These are phyloP conservation scores for Peterozyma toletana DNA, from an alignment of 805 yeast species.

Conservation along the genomic window DNA sequence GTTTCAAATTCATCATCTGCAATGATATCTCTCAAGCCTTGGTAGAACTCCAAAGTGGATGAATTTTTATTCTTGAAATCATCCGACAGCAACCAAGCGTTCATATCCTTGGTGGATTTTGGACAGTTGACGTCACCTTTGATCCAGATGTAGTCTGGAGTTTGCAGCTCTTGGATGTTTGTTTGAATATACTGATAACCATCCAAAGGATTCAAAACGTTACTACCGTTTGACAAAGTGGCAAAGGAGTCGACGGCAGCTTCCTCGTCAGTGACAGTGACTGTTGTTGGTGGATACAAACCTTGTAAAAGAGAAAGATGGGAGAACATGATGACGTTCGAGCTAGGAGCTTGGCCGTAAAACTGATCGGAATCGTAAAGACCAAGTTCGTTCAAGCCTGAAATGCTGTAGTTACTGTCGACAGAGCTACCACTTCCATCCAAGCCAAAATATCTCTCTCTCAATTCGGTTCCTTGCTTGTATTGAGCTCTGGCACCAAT, in stretches of 20 bases:
- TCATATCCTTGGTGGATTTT: slow-evolving; percentile 24
- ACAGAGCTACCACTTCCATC: slow-evolving; percentile 16
- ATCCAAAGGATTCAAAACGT: slow-evolving; percentile 27
- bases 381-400: slow-evolving; percentile 25
- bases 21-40: slow-evolving; percentile 21
- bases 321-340: slow-evolving; percentile 30
- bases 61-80: slow-evolving; percentile 24
- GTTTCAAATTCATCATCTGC: slow-evolving; percentile 19
- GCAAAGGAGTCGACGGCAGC: slow-evolving; percentile 22
- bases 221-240: slow-evolving; percentile 31
- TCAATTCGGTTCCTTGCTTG: slow-evolving; percentile 30
- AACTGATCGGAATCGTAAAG: slow-evolving; percentile 27
- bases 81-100: slow-evolving; percentile 19
- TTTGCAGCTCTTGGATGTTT: slow-evolving; percentile 25
- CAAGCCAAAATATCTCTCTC: slow-evolving; percentile 34
- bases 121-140: slow-evolving; percentile 38
- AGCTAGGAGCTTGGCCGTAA: slow-evolving; percentile 27
- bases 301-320: slow-evolving; percentile 40
- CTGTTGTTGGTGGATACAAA: slow-evolving; percentile 33
- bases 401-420: slow-evolving; percentile 21
- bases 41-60: slow-evolving; percentile 31
- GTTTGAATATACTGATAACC: slow-evolving; percentile 40
- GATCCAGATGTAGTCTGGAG: slow-evolving; percentile 31
- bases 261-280: slow-evolving; percentile 16
- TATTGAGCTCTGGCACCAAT: slow-evolving; percentile 31